Evolutionary conservation across 1,284 basidiomycete species (phyloP).

Genomic region (Austropuccinia psidii): DNA sequence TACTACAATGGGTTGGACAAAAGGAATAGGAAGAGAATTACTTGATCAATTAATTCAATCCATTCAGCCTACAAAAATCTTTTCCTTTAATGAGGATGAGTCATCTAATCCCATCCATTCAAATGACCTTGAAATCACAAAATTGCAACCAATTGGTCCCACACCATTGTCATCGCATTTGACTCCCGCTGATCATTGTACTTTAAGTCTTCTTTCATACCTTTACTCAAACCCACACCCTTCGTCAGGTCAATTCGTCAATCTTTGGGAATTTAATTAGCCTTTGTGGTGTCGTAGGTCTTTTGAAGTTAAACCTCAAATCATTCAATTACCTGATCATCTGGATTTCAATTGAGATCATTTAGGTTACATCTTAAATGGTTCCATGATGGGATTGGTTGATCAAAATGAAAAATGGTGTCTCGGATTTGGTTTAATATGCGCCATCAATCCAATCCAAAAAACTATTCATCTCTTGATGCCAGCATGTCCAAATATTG

Average conservation of each 20-base stretch:
- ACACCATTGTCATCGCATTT: conserved; percentile 19
- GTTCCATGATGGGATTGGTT: not conserved
- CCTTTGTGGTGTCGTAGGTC: conserved; percentile 9
- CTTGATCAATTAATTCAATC: conserved; percentile 8
- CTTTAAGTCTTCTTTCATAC: conserved; percentile 11
- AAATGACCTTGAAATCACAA: not conserved
- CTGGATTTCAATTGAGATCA: conserved; percentile 16
- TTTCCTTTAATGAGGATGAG: conserved; percentile 10
- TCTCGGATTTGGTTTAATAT: conserved; percentile 11
- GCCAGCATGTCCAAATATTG: not conserved
- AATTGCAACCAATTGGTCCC: conserved; percentile 24
- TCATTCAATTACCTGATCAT: conserved; percentile 4
- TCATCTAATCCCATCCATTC: not conserved
- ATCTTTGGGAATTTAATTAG: conserved; percentile 2
- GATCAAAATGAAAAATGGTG: not conserved
- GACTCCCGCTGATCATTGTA: conserved; percentile 11
- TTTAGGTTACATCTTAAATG: conserved; percentile 12
- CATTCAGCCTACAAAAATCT: conserved; percentile 14
- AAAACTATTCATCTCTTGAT: conserved; percentile 4
- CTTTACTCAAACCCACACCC: not conserved
- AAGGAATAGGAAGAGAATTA: conserved; percentile 22
- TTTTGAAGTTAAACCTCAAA: not conserved
- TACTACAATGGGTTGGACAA: conserved; percentile 35
- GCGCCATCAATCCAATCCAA: not conserved
- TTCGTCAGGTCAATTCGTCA: not conserved